Percentiles rank a stretch among this genome's conserved stretches.
Evolutionary conservation across 1,284 basidiomycete genomes (phyloP).

Genomic region (Trametes polyzona): DNA sequence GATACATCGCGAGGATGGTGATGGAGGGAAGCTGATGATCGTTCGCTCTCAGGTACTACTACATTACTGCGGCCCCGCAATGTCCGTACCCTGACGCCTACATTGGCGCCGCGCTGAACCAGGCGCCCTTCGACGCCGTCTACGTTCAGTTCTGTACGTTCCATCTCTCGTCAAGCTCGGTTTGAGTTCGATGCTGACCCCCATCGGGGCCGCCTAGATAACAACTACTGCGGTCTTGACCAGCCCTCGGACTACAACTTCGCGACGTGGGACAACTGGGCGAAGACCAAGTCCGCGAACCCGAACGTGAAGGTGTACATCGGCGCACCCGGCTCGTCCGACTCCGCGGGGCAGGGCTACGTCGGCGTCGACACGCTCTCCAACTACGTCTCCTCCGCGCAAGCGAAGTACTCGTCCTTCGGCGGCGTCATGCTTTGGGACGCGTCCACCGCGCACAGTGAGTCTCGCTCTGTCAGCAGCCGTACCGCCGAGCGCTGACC

Average conservation of each 20-base stretch:
- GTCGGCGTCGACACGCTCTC: slow-evolving; percentile 49
- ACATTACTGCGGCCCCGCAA: slow-evolving; percentile 60
- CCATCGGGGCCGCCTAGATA: slow-evolving; percentile 45
- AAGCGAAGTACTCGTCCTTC: slow-evolving; percentile 56
- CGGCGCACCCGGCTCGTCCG: slow-evolving; percentile 55
- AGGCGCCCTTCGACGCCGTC: slow-evolving; percentile 59
- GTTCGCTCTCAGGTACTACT: slow-evolving; percentile 45
- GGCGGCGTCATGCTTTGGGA: slow-evolving; percentile 66
- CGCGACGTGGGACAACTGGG: slow-evolving; percentile 61
- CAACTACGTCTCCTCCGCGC: slow-evolving; percentile 45
- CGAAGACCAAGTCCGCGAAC: slow-evolving; percentile 57
- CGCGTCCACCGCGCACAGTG: slow-evolving; percentile 34
- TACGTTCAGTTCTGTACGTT: slow-evolving; percentile 60
- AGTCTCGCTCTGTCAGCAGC: slow-evolving; percentile 3
- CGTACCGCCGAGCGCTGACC: not conserved
- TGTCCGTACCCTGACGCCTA: slow-evolving; percentile 64
- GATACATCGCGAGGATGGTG: not conserved
- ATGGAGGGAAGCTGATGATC: not conserved
- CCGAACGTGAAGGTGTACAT: slow-evolving; percentile 61
- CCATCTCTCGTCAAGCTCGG: not conserved
- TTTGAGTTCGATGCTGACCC: not conserved
- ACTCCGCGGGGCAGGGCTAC: slow-evolving; percentile 55
- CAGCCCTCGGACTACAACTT: slow-evolving; percentile 44
- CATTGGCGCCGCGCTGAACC: slow-evolving; percentile 54
- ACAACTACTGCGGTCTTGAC: slow-evolving; percentile 58